These are phyloP conservation scores for Hepatocystis sp. DNA, from an alignment of 169 alveolate genomes.

Conservation along the genomic window DNA sequence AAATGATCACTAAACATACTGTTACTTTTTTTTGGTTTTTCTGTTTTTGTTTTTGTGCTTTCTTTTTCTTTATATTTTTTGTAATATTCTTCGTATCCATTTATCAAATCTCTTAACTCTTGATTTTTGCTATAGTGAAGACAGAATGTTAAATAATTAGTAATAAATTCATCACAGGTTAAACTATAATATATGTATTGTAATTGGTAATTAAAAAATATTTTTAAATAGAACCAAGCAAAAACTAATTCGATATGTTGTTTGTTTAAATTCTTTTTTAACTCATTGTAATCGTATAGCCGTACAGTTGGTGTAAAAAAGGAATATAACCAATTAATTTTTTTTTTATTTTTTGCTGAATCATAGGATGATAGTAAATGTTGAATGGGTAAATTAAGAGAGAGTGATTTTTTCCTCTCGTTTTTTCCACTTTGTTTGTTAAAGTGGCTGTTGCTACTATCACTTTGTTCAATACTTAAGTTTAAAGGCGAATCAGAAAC, in stretches of 20 bases:
- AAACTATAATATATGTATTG: slow-evolving; percentile 35
- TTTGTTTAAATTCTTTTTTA: slow-evolving; percentile 36
- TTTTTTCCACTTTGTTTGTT: too few species aligned
- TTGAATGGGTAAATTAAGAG: too few species aligned
- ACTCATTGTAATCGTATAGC: slow-evolving; percentile 25
- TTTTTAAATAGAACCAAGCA: slow-evolving; percentile 18
- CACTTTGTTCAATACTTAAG: not conserved
- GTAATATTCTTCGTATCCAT: slow-evolving; percentile 10
- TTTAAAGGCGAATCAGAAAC: too few species aligned
- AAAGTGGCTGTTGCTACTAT: slow-evolving; percentile 12
- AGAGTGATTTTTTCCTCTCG: too few species aligned
- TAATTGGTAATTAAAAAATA: slow-evolving; percentile 32
- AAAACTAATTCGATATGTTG: slow-evolving; percentile 28
- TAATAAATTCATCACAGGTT: slow-evolving; percentile 30
- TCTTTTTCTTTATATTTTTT: slow-evolving; percentile 1
- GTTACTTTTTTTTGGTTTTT: too few species aligned
- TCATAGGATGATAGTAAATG: not conserved
- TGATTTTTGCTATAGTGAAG: slow-evolving; percentile 25
- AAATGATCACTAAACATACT: too few species aligned
- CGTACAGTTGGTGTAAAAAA: slow-evolving; percentile 3
- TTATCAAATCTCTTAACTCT: slow-evolving; percentile 21
- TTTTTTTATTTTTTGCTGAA: slow-evolving; percentile 7
- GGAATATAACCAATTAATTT: not conserved
- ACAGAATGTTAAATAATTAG: slow-evolving; percentile 35
- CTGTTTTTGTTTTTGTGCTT: not conserved